Percentiles rank a stretch among this genome's conserved stretches.
phyloP scores from a whole-genome alignment of 345 rosid species.

The Eucalyptus lansdowneana region DNA sequence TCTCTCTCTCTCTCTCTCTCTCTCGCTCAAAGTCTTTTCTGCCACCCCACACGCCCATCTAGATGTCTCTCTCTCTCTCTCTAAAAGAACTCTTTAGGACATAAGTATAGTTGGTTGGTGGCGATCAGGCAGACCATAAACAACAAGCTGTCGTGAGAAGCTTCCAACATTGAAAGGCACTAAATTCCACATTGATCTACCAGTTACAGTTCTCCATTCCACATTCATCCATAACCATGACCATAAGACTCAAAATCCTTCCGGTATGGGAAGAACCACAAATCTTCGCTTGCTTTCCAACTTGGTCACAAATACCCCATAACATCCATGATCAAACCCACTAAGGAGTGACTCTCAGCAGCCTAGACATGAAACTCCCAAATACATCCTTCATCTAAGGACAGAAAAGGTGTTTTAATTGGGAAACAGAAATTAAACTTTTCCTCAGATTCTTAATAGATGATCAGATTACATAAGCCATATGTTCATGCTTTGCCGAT shows the following conservation, averaged over 20 bases:
- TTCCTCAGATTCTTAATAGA: neutral
- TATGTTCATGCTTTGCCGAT: neutral
- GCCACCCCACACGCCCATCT: neutral
- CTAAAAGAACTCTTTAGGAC: neutral
- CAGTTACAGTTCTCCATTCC: neutral
- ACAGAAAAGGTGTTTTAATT: neutral
- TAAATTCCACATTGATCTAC: neutral
- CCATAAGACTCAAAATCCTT: neutral
- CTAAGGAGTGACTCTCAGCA: neutral
- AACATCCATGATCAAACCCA: neutral
- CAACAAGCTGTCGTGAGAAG: neutral
- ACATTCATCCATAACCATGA: neutral
- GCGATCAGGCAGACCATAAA: neutral
- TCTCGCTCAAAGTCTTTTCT: neutral
- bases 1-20: neutral
- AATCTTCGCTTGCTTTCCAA: neutral
- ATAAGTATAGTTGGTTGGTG: neutral
- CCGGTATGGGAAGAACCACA: neutral
- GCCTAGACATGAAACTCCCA: neutral
- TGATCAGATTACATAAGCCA: neutral
- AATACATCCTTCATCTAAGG: neutral
- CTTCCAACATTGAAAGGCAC: neutral
- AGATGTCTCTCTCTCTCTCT: neutral
- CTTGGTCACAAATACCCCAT: neutral
- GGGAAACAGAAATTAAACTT: neutral